Evolutionary conservation across 495 filamentous ascomycete genomes (phyloP).

Genomic region (Amniculicola lignicola): DNA sequence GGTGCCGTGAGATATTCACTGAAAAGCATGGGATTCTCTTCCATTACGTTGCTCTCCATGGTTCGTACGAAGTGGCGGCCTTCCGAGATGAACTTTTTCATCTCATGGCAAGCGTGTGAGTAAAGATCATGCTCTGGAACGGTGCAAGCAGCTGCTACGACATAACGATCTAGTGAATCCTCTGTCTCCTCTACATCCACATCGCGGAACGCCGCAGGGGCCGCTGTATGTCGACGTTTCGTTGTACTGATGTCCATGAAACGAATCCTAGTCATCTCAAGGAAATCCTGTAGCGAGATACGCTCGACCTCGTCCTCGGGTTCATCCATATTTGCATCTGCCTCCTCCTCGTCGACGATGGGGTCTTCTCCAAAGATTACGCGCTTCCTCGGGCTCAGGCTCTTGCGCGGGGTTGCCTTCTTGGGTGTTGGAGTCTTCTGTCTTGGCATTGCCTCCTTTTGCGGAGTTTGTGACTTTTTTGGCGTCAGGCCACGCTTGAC

Average conservation of each 20-base stretch:
- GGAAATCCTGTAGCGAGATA: conserved; percentile 85
- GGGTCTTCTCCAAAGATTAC: conserved; percentile 27
- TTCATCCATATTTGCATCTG: conserved; percentile 3
- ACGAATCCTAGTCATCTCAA: conserved; percentile 91
- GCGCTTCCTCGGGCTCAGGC: conserved; percentile 25
- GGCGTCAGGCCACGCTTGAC: conserved; percentile 31
- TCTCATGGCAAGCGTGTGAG: conserved; percentile 89
- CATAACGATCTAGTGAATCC: conserved; percentile 63
- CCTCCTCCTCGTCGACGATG: conserved; percentile 2
- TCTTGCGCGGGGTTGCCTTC: conserved; percentile 29
- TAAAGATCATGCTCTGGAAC: conserved; percentile 91
- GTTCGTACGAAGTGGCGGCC: conserved; percentile 81
- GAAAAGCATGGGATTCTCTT: conserved; percentile 87
- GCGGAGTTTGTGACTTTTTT: conserved; percentile 39
- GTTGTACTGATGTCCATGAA: conserved; percentile 96
- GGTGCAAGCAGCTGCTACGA: conserved; percentile 87
- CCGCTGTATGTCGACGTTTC: conserved; percentile 82
- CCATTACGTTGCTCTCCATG: conserved; percentile 80
- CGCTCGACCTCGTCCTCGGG: conserved; percentile 47
- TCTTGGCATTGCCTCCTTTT: conserved; percentile 28
- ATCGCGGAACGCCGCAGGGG: conserved; percentile 49
- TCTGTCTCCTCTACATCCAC: conserved; percentile 39
- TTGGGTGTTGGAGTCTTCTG: conserved; percentile 29
- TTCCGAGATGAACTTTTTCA: conserved; percentile 92
- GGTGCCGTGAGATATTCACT: conserved; percentile 85